phyloP scores from a whole-genome alignment of 2,329 filamentous ascomycete species.

The Paecilomyces formosus region DNA sequence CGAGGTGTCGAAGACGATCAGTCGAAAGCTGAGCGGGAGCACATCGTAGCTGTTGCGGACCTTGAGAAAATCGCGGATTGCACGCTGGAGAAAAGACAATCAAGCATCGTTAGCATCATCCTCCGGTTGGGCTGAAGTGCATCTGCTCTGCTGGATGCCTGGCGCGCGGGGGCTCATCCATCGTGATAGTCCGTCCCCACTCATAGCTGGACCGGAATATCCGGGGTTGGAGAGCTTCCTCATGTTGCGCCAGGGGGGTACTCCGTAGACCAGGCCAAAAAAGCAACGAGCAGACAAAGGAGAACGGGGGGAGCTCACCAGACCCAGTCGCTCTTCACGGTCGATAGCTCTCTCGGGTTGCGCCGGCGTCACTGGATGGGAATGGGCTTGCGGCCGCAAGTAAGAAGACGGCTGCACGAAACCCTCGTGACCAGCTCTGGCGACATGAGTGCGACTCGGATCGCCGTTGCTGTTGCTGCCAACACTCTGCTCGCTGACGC shows the following conservation, averaged over 20 bases:
- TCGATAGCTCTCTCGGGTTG: conserved; percentile 40
- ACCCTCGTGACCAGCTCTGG: conserved; percentile 33
- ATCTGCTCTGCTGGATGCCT: background rate
- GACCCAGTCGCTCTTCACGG: conserved; percentile 41
- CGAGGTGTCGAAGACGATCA: conserved; percentile 92
- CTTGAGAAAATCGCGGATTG: conserved; percentile 91
- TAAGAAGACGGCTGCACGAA: conserved; percentile 44
- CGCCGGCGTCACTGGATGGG: conserved; percentile 33
- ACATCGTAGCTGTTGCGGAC: conserved; percentile 97
- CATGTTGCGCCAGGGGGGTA: background rate
- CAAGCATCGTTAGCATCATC: background rate
- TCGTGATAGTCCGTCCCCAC: background rate
- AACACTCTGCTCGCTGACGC: conserved; percentile 1
- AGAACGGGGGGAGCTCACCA: conserved; percentile 32
- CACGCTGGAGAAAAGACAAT: conserved; percentile 51
- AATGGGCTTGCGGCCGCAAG: conserved; percentile 32
- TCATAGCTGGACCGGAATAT: background rate
- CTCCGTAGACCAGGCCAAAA: background rate
- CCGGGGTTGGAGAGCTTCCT: background rate
- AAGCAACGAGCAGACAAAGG: conserved; percentile 2
- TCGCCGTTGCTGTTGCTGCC: conserved; percentile 2
- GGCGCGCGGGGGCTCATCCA: background rate
- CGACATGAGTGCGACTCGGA: conserved; percentile 6
- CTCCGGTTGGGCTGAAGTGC: background rate
- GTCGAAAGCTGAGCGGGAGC: conserved; percentile 86